A percentile compares a stretch with the other conserved stretches of the same genome.
phyloP scores from a whole-genome alignment of 2,329 filamentous ascomycete genomes.

The Colletotrichum scovillei region DNA sequence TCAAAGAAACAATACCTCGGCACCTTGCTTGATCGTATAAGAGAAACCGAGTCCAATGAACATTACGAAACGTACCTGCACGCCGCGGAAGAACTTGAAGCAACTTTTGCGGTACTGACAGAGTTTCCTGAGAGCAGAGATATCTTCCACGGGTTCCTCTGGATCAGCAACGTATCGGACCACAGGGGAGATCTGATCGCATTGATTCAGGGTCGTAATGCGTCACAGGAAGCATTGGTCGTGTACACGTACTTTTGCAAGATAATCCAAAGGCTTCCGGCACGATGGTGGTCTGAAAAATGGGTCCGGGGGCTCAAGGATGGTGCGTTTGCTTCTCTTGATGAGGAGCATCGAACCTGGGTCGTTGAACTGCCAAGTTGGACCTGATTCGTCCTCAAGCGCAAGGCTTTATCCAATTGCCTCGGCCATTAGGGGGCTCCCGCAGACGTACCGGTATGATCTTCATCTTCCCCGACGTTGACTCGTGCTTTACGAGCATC shows the following conservation, averaged over 20 bases:
- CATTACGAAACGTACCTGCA: background rate
- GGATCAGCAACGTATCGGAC: constrained; percentile 49
- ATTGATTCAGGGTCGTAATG: constrained; percentile 40
- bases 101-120: background rate
- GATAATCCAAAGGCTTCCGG: constrained; percentile 42
- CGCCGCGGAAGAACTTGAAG: background rate
- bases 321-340: constrained; percentile 44
- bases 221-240: constrained; percentile 42
- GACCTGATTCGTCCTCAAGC: no score
- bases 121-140: constrained; percentile 39
- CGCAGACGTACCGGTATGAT: no score
- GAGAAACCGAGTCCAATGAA: background rate
- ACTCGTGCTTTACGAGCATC: no score
- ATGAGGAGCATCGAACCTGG: constrained; percentile 49
- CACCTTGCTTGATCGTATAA: background rate
- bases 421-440: no score
- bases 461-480: no score
- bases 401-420: no score
- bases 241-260: constrained; percentile 49
- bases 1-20: background rate
- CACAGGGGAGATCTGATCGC: constrained; percentile 43
- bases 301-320: constrained; percentile 46
- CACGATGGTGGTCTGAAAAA: constrained; percentile 50
- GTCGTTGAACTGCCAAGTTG: constrained; percentile 32
- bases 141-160: constrained; percentile 51